phyloP scores from a whole-genome alignment of 352 stramenopile species.

The Globisporangium emineosum region DNA sequence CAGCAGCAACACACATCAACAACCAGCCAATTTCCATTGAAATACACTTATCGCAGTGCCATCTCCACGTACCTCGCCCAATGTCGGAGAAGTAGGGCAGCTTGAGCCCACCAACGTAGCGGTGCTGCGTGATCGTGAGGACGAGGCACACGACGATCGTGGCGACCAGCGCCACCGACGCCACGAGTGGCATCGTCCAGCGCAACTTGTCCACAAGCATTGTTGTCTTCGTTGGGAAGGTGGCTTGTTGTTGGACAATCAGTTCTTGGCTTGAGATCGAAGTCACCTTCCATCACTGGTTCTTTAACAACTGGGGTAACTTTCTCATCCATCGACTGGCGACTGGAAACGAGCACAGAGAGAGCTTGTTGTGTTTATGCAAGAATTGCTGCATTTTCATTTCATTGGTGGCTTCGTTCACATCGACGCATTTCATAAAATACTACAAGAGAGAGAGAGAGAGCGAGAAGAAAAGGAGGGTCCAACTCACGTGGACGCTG shows the following conservation, averaged over 20 bases:
- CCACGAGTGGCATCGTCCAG: slow-evolving; percentile 29
- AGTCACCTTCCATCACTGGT: neutral
- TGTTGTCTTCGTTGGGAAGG: neutral
- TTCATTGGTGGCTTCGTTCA: neutral
- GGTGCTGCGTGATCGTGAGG: slow-evolving; percentile 32
- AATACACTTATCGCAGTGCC: neutral
- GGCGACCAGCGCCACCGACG: slow-evolving; percentile 28
- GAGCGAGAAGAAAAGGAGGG: too few species aligned
- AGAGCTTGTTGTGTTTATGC: neutral
- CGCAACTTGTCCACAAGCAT: slow-evolving; percentile 4
- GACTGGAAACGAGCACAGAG: neutral
- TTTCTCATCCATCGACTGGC: neutral
- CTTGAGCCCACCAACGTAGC: slow-evolving; percentile 42
- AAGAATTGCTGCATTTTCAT: slow-evolving; percentile 5
- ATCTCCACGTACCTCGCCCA: slow-evolving; percentile 28
- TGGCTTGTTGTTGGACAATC: neutral
- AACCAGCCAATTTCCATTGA: neutral
- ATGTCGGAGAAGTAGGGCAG: slow-evolving; percentile 66
- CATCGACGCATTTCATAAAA: neutral
- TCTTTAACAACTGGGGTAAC: neutral
- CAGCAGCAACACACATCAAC: neutral
- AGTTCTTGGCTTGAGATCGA: neutral
- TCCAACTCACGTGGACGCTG: slow-evolving; percentile 4
- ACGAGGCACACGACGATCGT: slow-evolving; percentile 45
- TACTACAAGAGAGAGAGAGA: neutral